Evolutionary conservation across 2,329 filamentous ascomycete species (phyloP).

Genomic region (Mollisiaceae sp.): DNA sequence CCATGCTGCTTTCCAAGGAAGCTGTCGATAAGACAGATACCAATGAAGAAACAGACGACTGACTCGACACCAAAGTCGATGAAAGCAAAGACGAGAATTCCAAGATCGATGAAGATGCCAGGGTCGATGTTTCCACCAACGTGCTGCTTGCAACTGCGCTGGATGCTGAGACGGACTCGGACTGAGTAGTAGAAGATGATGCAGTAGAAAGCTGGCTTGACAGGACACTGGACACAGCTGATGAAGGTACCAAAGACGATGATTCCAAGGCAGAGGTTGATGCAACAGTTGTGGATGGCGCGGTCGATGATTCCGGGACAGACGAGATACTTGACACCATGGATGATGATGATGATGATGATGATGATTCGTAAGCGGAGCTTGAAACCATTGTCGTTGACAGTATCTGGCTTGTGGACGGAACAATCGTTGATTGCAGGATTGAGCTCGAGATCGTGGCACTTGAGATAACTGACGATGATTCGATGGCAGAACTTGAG

Average conservation of each 20-base stretch:
- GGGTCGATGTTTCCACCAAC: neutral
- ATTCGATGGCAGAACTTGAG: neutral
- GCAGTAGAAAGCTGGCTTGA: neutral
- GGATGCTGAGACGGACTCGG: neutral
- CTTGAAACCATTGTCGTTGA: neutral
- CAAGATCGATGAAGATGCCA: slow-evolving; percentile 1
- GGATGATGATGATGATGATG: neutral
- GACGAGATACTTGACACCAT: neutral
- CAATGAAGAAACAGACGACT: neutral
- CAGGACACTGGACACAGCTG: slow-evolving; percentile 3
- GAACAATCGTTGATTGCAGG: neutral
- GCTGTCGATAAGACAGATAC: neutral
- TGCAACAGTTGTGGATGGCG: slow-evolving; percentile 2
- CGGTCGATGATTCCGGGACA: neutral
- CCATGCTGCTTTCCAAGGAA: slow-evolving; percentile 2
- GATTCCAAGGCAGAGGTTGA: slow-evolving; percentile 4
- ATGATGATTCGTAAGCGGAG: neutral
- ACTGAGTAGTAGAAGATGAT: neutral
- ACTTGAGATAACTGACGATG: neutral
- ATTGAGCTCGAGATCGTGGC: neutral
- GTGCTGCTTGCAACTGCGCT: neutral
- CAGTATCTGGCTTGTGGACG: neutral
- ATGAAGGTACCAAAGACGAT: neutral
- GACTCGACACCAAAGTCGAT: neutral
- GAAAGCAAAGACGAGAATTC: neutral